Base-by-base conservation (phyloP, 352 stramenopile species). In the Phytophthora idaei region DNA sequence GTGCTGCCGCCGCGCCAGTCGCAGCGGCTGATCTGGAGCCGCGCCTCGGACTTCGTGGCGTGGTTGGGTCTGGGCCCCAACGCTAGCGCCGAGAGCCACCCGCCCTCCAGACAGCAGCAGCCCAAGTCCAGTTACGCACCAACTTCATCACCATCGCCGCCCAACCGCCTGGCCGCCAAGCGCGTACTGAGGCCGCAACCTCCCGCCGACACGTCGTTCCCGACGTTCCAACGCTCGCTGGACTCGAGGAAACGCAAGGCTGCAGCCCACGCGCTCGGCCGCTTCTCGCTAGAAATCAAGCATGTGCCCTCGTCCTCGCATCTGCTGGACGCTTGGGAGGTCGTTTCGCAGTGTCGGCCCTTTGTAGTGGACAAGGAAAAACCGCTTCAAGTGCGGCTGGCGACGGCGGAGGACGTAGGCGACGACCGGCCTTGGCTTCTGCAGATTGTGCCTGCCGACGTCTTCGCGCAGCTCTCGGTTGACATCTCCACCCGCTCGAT, bases 1-100 rank as follows among this genome's bases (percentile, higher is more conserved):
- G 32, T 25, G 51, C 47, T 61, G 25, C 63, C 34, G 21, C 29
- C 14, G 29, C 41, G 39, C 44, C 62, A 64, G 28, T 62, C 73
- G 42, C 65, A 70, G 32, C 74, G 77, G 2, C 57, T 61, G 60
- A 58, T 85, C 29, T 85, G 77, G 77, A 70, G 65, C 25, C 67
- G 52, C 29, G 61, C 64, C 5, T 73, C 68, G 4, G 69, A 77
- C 41, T 66, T 82, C 28, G 52, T 85, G 28, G 67, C 71, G n/a
- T 82, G 77, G 74, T 54, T 85, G 15, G 67, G 76, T 5, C 44
- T 73, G 4, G 67, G 70, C 0, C 42, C 55, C 5, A 59, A 37
- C 10, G 5, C 37, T 5, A 39, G 8, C 37, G 2, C 27, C n/a
- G 48, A 64, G 2, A 44, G 2, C 5, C 27, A 21, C 21, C 41